These are phyloP conservation scores for Carex pumila DNA, from an alignment of 176 grass and related monocot species.

Conservation along the genomic window DNA sequence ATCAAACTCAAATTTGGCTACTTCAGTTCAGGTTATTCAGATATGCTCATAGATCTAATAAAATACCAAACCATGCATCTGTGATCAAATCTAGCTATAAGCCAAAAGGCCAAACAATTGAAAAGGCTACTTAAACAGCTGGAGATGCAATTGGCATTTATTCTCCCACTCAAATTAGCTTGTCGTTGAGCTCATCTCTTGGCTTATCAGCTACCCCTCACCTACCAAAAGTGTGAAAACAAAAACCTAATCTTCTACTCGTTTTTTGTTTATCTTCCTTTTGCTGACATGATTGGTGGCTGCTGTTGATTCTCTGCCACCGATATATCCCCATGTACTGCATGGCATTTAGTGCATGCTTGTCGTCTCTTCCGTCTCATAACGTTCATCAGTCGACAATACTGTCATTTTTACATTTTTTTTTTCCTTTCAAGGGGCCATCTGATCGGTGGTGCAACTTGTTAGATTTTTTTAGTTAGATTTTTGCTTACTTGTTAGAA, in stretches of 20 bases:
- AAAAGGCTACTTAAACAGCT: background rate
- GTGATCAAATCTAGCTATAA: background rate
- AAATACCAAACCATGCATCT: no score
- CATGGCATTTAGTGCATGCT: conserved; percentile 5
- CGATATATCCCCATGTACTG: background rate
- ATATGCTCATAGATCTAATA: background rate
- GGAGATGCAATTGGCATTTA: conserved; percentile 18
- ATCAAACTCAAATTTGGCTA: no score
- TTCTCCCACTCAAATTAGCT: conserved; percentile 12
- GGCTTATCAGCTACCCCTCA: background rate
- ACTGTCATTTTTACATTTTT: background rate
- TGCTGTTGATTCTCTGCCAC: conserved; percentile 10
- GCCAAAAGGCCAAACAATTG: background rate
- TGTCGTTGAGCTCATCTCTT: conserved; percentile 5
- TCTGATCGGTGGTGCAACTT: no score
- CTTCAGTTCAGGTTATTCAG: background rate
- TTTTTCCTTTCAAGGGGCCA: no score
- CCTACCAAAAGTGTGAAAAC: conserved; percentile 20
- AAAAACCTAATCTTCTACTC: background rate
- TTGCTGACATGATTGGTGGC: background rate
- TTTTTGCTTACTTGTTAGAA: background rate
- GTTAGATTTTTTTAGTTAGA: background rate
- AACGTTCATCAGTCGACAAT: background rate
- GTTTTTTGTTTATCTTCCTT: background rate
- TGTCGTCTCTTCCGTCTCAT: background rate